phyloP scores from a whole-genome alignment of 768 basidiomycete species.

The Lyophyllum shimeji region DNA sequence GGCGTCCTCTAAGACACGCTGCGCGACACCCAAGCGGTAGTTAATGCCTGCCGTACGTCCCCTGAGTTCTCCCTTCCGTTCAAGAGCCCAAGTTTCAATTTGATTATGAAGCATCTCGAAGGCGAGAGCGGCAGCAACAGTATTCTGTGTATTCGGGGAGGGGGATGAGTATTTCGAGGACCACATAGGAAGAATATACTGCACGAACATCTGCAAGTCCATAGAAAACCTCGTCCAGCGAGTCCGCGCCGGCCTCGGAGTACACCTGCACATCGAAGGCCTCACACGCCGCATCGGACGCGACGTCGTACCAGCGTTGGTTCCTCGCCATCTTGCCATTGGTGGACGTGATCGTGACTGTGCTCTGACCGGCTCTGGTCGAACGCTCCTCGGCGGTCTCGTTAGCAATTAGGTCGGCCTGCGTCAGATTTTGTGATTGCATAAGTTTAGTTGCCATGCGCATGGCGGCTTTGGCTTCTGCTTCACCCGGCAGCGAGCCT shows the following conservation, averaged over 20 bases:
- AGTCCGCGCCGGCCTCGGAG: background rate
- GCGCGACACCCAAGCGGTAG: background rate
- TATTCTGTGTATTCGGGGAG: background rate
- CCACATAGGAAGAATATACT: too few relatives aligned
- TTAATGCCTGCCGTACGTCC: slow-evolving; percentile 2
- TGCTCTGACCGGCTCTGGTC: slow-evolving; percentile 7
- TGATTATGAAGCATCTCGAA: slow-evolving; percentile 13
- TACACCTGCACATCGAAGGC: slow-evolving; percentile 8
- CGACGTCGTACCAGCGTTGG: slow-evolving; percentile 1
- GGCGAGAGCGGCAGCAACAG: slow-evolving; percentile 5
- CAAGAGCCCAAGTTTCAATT: slow-evolving; percentile 2
- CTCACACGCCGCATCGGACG: background rate
- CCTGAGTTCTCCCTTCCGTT: slow-evolving; percentile 1
- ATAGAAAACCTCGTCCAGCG: slow-evolving; percentile 6
- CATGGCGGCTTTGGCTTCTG: slow-evolving; percentile 10
- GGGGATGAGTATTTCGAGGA: too few relatives aligned
- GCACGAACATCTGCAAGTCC: slow-evolving; percentile 7
- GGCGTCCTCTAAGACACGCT: slow-evolving; percentile 1
- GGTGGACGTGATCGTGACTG: slow-evolving; percentile 2
- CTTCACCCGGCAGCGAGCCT: slow-evolving; percentile 4
- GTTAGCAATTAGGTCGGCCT: slow-evolving; percentile 7
- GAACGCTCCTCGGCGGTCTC: slow-evolving; percentile 7
- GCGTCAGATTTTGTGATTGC: slow-evolving; percentile 7
- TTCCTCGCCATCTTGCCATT: background rate
- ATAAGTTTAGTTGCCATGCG: slow-evolving; percentile 11